A percentile compares a stretch with the other conserved stretches of the same genome.
phyloP scores from a whole-genome alignment of 2,329 filamentous ascomycete species.

The Ceratocystis cacaofunesta region DNA sequence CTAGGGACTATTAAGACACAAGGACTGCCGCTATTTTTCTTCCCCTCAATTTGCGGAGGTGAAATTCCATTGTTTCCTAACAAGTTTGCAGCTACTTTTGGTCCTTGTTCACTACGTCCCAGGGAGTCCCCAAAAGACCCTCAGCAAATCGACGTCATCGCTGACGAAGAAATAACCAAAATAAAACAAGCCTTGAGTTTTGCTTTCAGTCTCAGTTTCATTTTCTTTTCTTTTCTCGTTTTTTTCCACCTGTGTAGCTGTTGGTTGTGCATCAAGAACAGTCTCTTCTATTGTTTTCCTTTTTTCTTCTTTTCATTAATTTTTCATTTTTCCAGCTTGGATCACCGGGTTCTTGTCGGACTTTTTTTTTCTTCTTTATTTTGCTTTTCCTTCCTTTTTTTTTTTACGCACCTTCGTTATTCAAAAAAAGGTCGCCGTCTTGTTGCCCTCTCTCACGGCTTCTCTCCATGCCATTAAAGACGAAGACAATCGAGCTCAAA shows the following conservation, averaged over 20 bases:
- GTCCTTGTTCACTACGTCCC: not conserved
- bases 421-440: not conserved
- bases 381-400: not conserved
- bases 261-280: not conserved
- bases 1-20: no score
- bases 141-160: constrained; percentile 3
- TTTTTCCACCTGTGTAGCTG: not conserved
- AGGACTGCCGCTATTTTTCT: not conserved
- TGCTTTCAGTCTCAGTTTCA: not conserved
- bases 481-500: not conserved
- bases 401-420: not conserved
- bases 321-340: no score
- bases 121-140: not conserved
- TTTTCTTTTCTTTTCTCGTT: not conserved
- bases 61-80: not conserved
- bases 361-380: not conserved
- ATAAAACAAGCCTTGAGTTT: not conserved
- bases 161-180: not conserved
- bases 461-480: not conserved
- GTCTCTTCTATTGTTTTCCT: not conserved
- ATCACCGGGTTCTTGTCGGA: not conserved
- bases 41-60: not conserved
- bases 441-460: not conserved
- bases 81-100: no score
- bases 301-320: not conserved